Conservation (phyloP, 1,139 yeast genomes). For the Pichia sp. region DNA sequence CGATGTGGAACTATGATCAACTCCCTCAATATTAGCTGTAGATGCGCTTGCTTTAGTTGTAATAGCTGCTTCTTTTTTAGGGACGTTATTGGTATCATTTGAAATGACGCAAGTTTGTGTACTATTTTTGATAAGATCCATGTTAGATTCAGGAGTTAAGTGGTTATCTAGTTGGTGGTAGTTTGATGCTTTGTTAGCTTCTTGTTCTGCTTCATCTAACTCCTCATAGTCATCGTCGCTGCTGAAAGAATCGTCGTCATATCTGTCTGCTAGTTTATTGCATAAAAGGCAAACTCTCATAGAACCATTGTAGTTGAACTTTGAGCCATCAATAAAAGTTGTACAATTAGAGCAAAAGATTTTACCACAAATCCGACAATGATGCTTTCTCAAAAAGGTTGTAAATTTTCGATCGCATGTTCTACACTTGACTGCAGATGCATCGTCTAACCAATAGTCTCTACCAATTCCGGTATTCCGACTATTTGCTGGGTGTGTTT, state of each 20-base stretch:
- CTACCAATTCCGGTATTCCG: constrained; percentile 26
- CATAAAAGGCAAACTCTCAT: constrained; percentile 79
- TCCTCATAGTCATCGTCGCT: constrained; percentile 47
- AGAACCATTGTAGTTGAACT: constrained; percentile 61
- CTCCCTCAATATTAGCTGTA: too few species aligned
- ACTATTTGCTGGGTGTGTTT: constrained; percentile 9
- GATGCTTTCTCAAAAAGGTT: constrained; percentile 83
- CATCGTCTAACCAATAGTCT: constrained; percentile 54
- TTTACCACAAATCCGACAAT: constrained; percentile 93
- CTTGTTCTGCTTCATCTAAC: constrained; percentile 1
- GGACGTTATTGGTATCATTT: background rate
- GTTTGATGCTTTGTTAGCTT: background rate
- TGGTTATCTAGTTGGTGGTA: too few species aligned
- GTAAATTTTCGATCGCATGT: constrained; percentile 50
- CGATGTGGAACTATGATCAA: too few species aligned
- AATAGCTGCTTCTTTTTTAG: too few species aligned
- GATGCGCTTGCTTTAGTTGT: too few species aligned
- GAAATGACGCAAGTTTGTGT: too few species aligned
- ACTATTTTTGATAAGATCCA: too few species aligned
- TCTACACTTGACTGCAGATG: constrained; percentile 50
- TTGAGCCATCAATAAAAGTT: constrained; percentile 63
- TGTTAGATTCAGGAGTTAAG: too few species aligned
- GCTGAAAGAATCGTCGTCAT: constrained; percentile 51
- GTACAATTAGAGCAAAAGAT: constrained; percentile 91
- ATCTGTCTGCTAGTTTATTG: constrained; percentile 49